Percentiles rank a stretch among this genome's conserved stretches.
Evolutionary conservation across 2,329 filamentous ascomycete genomes (phyloP).

Genomic region (Exophiala alcalophila): DNA sequence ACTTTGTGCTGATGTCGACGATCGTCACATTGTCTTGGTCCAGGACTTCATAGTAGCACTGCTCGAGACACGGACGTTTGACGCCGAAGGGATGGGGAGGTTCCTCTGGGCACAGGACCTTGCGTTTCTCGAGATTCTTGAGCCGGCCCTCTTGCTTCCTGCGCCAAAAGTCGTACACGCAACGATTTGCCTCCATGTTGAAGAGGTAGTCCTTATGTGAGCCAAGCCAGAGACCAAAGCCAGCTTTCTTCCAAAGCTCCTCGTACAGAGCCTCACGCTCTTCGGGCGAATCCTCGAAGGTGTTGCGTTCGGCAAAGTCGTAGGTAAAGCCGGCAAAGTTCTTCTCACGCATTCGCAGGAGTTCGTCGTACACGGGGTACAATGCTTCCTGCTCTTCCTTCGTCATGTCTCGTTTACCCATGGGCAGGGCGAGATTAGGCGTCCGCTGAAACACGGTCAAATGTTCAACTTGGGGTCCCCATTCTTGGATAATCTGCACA

Average conservation of each 20-base stretch:
- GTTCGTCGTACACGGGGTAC: conserved; percentile 19
- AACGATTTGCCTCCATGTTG: conserved; percentile 49
- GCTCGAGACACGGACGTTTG: conserved; percentile 51
- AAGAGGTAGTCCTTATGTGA: conserved; percentile 50
- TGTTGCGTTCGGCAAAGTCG: conserved; percentile 58
- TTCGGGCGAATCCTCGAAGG: conserved; percentile 27
- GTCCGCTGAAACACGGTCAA: conserved; percentile 60
- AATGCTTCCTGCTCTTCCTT: conserved; percentile 48
- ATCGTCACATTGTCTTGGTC: conserved; percentile 48
- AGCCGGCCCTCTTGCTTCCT: conserved; percentile 53
- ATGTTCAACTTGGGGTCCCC: conserved; percentile 51
- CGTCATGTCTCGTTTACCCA: conserved; percentile 52
- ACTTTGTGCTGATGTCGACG: conserved; percentile 43
- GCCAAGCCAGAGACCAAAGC: conserved; percentile 54
- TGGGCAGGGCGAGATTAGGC: conserved; percentile 62
- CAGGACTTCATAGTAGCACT: conserved; percentile 51
- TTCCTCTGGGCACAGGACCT: conserved; percentile 52
- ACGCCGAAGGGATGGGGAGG: conserved; percentile 56
- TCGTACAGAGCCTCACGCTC: conserved; percentile 48
- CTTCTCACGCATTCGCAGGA: conserved; percentile 33
- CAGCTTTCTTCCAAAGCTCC: conserved; percentile 49
- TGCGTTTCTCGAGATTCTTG: conserved; percentile 48
- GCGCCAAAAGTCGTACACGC: conserved; percentile 56
- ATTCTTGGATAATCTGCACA: conserved; percentile 62
- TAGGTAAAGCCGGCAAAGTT: conserved; percentile 50